Base-by-base conservation (phyloP, 176 grass and related monocot species). In the Cenchrus americanus region DNA sequence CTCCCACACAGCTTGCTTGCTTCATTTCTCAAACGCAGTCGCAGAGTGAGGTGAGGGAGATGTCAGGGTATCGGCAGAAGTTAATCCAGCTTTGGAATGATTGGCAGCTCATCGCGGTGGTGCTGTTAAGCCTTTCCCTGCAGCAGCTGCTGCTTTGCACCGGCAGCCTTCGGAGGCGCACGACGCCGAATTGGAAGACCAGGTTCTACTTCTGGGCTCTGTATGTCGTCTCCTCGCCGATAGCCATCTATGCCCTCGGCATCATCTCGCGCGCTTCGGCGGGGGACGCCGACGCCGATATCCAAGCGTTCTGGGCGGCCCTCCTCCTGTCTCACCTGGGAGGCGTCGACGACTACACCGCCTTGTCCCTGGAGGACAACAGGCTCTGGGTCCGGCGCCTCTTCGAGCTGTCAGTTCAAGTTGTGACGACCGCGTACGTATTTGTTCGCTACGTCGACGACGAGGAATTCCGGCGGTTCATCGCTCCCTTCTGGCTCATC, bases 301-400 rank as follows among this genome's bases (percentile, higher is more conserved):
- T 87, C 43, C 40, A 40, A 6, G 79, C 83, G 41, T 71, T 87
- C 76, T 90, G 88, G 88, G 84, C 80, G 7, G 44, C 80, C 12
- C 74, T 90, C 48, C 66, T 87, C 23, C 84, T 90, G 47, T 75
- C 77, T 60, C 87, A 89, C 42, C 85, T 87, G 4, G 84, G 75
- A 7, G 80, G 89, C 8, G 80, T 75, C 7, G 80, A 91, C 15
- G 79, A 80, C 79, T 87, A 84, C 73, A 84, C 89, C 8, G 75
- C 89, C 6, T 79, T 80, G 42, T 74, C 75, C 8, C 12, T 91
- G 1, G 76, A 87, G 48, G 89, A 91, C 70, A 91, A 53, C 51
- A 17, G 18, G 4, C 51, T 53, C 51, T 53, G 51, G 51, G 51
- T 53, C 7, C 51, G 51, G 51, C 51, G 51, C 51, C 1, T 0